These are phyloP conservation scores for Fusarium napiforme DNA, from an alignment of 2,329 filamentous ascomycete species.

Conservation along the genomic window DNA sequence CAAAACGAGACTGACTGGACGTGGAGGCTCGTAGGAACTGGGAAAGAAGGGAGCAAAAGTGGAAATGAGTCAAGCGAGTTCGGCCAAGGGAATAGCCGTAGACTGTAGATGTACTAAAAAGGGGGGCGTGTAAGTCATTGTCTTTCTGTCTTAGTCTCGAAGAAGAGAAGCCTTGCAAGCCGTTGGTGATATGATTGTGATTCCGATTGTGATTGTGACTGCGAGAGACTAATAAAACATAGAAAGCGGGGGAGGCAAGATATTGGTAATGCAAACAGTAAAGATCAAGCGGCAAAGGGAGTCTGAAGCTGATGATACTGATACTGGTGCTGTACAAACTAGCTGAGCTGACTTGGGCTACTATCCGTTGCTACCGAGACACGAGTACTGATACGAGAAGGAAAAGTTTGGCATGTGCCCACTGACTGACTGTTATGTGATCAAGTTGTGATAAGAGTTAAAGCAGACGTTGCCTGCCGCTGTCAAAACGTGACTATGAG, in stretches of 20 bases:
- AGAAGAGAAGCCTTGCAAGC: background rate
- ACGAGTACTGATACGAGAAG: background rate
- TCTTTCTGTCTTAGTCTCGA: background rate
- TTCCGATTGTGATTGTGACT: background rate
- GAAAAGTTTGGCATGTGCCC: background rate
- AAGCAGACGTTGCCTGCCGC: background rate
- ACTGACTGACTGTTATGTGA: background rate
- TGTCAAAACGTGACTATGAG: constrained; percentile 13
- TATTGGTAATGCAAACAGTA: background rate
- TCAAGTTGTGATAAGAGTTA: background rate
- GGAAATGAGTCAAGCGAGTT: constrained; percentile 23
- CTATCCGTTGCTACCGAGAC: background rate
- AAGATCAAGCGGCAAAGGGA: background rate
- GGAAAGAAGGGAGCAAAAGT: constrained; percentile 8
- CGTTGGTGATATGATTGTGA: background rate
- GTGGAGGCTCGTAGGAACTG: background rate
- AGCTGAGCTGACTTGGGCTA: background rate
- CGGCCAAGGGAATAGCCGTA: constrained; percentile 7
- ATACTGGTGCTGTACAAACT: background rate
- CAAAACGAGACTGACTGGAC: background rate
- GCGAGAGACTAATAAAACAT: background rate
- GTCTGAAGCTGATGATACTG: background rate
- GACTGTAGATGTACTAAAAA: background rate
- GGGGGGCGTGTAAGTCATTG: constrained; percentile 11
- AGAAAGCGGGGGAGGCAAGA: background rate